Conservation (phyloP, 1,284 basidiomycete species). For the Puccinia horiana region DNA sequence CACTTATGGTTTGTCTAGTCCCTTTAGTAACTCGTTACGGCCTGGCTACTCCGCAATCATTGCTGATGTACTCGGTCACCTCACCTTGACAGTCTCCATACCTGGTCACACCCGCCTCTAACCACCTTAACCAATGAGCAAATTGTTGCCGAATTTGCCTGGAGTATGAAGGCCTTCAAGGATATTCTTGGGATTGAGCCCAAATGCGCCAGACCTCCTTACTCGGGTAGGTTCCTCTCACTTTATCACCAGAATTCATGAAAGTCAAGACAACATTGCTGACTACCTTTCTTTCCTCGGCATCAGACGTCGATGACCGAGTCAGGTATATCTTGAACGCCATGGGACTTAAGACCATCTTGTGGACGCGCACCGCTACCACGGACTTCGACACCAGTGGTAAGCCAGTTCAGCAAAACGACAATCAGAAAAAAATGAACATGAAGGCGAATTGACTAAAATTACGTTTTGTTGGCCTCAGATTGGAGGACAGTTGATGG, state of each 20-base stretch:
- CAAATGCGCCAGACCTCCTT: conserved; percentile 57
- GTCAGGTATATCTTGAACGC: conserved; percentile 56
- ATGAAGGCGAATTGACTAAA: not conserved
- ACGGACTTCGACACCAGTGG: conserved; percentile 56
- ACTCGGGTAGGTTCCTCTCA: conserved; percentile 51
- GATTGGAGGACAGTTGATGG: conserved; percentile 57
- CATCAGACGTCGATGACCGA: conserved; percentile 57
- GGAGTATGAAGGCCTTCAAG: conserved; percentile 64
- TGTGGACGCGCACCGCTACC: conserved; percentile 56
- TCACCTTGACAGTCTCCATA: conserved; percentile 54
- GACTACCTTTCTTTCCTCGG: conserved; percentile 23
- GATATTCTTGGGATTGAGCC: conserved; percentile 56
- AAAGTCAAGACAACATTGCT: not conserved
- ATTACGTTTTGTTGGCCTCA: not conserved
- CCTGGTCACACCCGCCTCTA: conserved; percentile 65
- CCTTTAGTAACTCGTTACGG: not conserved
- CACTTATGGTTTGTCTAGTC: conserved; percentile 63
- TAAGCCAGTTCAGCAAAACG: not conserved
- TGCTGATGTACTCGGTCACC: conserved; percentile 55
- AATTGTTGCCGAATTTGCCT: conserved; percentile 89
- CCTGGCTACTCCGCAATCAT: not conserved
- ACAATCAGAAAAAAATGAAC: not conserved
- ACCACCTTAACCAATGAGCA: conserved; percentile 81
- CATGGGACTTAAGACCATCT: conserved; percentile 57
- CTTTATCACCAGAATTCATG: not conserved